A percentile compares a stretch with the other conserved stretches of the same genome.
These are phyloP conservation scores for Acer yangbiense DNA, from an alignment of 345 rosid genomes.

Conservation along the genomic window DNA sequence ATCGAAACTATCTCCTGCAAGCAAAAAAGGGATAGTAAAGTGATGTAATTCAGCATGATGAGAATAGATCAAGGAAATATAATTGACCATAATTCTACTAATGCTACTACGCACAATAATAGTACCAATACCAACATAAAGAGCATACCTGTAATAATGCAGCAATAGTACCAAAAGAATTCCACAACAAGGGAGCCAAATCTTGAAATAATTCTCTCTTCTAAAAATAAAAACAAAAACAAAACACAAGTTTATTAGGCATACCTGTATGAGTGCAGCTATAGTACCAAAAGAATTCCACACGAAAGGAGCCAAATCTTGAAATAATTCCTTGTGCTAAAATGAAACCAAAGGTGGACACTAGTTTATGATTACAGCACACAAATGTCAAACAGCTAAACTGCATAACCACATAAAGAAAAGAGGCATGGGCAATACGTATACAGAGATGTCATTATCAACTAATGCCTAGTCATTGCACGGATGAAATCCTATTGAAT, in stretches of 20 bases:
- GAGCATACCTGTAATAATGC: conserved; percentile 71
- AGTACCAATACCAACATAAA: conserved; percentile 22
- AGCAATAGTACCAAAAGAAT: conserved; percentile 81
- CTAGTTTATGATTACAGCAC: conserved; percentile 36
- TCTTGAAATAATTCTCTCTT: conserved; percentile 94
- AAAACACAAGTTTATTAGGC: conserved; percentile 38
- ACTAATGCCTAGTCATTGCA: background rate
- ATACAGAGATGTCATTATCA: background rate
- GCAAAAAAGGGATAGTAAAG: background rate
- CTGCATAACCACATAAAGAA: conserved; percentile 26
- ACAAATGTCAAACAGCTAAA: conserved; percentile 29
- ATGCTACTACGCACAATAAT: background rate
- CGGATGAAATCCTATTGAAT: conserved; percentile 8
- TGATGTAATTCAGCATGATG: background rate
- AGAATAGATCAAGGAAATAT: background rate
- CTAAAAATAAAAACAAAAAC: conserved; percentile 45
- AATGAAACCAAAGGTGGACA: conserved; percentile 34
- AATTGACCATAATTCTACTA: background rate
- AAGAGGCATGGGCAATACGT: conserved; percentile 14
- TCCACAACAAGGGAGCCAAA: conserved; percentile 93
- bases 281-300: conserved; percentile 56
- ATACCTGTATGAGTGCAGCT: conserved; percentile 54
- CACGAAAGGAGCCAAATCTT: conserved; percentile 51
- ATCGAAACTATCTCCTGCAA: conserved; percentile 94
- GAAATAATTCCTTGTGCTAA: conserved; percentile 50